Base-by-base conservation (phyloP, 768 basidiomycete genomes). In the Leccinum ochraceum region DNA sequence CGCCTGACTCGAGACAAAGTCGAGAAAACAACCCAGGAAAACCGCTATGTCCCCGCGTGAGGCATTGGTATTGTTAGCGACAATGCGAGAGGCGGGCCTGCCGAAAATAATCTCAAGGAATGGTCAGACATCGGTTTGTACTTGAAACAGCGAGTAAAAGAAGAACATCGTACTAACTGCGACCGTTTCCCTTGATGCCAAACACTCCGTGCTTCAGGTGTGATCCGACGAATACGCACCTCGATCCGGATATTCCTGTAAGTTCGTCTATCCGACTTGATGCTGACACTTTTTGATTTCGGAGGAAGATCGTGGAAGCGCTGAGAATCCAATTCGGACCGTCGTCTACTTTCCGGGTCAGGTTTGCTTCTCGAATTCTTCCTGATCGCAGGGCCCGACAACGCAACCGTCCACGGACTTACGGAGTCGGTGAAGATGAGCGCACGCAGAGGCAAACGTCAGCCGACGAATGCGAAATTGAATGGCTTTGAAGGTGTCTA, bases 11-110 rank as follows among this genome's bases (percentile, higher is more conserved):
- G 72, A 77, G 62, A 73, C 65, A n/a, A 71, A 71, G 58, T 76
- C 77, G 16, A 69, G 66, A 30, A n/a, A 65, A 62, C 30, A 66
- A 73, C 13, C 76, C 76, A 2, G 77, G 71, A 13, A 73, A 74
- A 80, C 0, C 58, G 80, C 26, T 81, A 79, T 56, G 71, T 81
- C 52, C 79, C 82, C 44, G 67, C 79, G 20, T 80, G 80, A 1
- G 80, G 80, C 3, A 67, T 70, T 11, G 79, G 76, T 20, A 75
- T 81, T 50, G 52, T 74, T 36, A 75, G 75, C 57, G 77, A 81
- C 68, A 77, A 77, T 58, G 71, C 77, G 5, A 71, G 71, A 24
- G 80, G 80, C 13, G 78, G 80, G 62, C 63, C 64, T 17, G 62
- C 76, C 20, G 22, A 71, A 73, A 6, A 58, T 69, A 28, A 66